Evolutionary conservation across 2,329 filamentous ascomycete genomes (phyloP), one percentile per base, ranked within the genome.

Genomic region (Botrytis byssoidea): DNA sequence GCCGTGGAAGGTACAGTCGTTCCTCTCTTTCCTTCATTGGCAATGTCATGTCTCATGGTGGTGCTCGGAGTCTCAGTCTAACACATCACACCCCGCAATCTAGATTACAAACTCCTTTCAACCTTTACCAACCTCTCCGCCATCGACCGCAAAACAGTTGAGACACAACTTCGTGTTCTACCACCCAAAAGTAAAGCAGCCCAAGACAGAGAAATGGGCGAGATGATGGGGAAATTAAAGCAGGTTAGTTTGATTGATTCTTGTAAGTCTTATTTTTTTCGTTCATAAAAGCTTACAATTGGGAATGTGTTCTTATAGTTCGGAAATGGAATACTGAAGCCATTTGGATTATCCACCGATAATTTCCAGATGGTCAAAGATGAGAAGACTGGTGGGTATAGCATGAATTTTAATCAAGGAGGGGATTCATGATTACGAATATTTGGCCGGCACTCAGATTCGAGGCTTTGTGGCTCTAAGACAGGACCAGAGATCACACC

Each of bases 201-300:
- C 1, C 93, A 94, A 83, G 92, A 97, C 80, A 88, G 88, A 78
- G 96, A 99, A 83, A 93, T 96, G 88, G 91, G 88, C 4, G 95
- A 99, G 84, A 98, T 98, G 94, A 97, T 97, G 94, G 93, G 92
- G 29, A 98, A 98, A 84, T 83, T 99, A 79, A 98, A 97, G 81
- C 90, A 92, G 78, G 89, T 90, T 77, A 84, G 88, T 85, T 69
- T 29, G 40, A 64, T 42, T 40, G 25, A 69, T 68, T 60, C 32
- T 67, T 60, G 64, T 69, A 60, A 68, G 71, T 57, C 18, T 2
- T n/a, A n/a, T 42, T 20, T 57, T 22, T 57, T 59, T 68, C 12
- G 29, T 46, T 57, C 61, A 32, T 73, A 46, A 60, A 65, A 32
- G 69, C 69, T 71, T 71, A 71, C 69, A 42, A 44, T 64, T 71